Percentiles rank a stretch among this genome's conserved stretches.
Evolutionary conservation across 352 stramenopile genomes (phyloP).

Genomic region (Phytophthora hybrid): DNA sequence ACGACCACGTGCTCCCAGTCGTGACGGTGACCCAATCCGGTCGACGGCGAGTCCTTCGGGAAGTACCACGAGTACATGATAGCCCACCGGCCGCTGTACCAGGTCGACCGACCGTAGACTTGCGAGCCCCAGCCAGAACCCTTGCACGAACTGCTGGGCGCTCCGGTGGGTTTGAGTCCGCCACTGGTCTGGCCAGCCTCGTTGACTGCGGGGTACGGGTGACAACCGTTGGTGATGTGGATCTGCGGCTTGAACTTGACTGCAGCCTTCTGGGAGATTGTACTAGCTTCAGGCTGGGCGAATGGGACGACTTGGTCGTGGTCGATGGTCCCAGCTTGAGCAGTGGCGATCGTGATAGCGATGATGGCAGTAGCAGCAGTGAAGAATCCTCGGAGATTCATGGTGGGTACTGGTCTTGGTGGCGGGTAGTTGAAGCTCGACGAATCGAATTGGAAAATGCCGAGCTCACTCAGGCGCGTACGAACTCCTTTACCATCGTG

Average conservation of each 20-base stretch:
- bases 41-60: constrained; percentile 50
- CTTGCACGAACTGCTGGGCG: constrained; percentile 38
- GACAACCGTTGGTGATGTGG: constrained; percentile 44
- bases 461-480: not conserved
- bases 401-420: not conserved
- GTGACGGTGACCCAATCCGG: constrained; percentile 44
- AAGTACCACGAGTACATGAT: constrained; percentile 61
- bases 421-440: not conserved
- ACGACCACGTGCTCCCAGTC: constrained; percentile 58
- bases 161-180: constrained; percentile 40
- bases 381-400: constrained; percentile 13
- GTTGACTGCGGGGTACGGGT: constrained; percentile 47
- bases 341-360: not conserved
- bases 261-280: constrained; percentile 19
- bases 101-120: constrained; percentile 32
- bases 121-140: constrained; percentile 36
- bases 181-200: constrained; percentile 36
- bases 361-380: not conserved
- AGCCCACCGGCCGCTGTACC: constrained; percentile 33
- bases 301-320: constrained; percentile 19
- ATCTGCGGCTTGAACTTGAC: constrained; percentile 36
- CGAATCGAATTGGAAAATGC: constrained; percentile 4
- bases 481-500: constrained; percentile 5
- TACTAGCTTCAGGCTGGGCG: constrained; percentile 16
- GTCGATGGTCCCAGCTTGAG: constrained; percentile 11